Conservation (phyloP, 441 rosid genomes). For the Gossypium schwendimanii region DNA sequence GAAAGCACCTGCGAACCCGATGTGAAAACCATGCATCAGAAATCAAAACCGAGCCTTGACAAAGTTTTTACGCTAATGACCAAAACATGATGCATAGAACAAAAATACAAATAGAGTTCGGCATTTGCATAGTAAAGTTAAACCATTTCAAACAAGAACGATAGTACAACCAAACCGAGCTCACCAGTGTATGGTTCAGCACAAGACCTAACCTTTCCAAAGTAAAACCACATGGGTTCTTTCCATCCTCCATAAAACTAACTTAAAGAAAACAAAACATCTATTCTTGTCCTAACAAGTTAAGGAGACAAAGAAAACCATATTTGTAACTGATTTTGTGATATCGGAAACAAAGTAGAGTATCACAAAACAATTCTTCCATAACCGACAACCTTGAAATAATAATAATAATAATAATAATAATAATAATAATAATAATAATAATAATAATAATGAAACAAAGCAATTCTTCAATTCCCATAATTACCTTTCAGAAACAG, state of each 20-base stretch:
- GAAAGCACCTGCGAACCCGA: conserved; percentile 21
- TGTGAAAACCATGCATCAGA: not conserved
- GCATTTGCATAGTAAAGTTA: not conserved
- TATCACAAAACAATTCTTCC: not conserved
- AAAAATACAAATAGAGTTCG: not conserved
- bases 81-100: conserved; percentile 8
- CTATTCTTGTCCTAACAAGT: not conserved
- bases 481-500: not conserved
- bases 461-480: not conserved
- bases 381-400: not conserved
- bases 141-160: not conserved
- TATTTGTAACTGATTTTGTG: not conserved
- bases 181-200: not conserved
- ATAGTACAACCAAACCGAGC: not conserved
- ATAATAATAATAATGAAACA: not conserved
- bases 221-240: not conserved
- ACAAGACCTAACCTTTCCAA: not conserved
- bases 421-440: not conserved
- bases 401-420: not conserved
- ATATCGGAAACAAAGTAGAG: not conserved
- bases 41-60: conserved; percentile 7
- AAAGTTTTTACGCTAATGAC: not conserved
- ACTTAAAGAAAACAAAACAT: not conserved
- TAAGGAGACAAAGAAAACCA: not conserved
- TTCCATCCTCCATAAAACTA: not conserved